Percentiles rank a stretch among this genome's conserved stretches.
These are phyloP conservation scores for Mycena sp. DNA, from an alignment of 1,284 basidiomycete genomes.

Conservation along the genomic window DNA sequence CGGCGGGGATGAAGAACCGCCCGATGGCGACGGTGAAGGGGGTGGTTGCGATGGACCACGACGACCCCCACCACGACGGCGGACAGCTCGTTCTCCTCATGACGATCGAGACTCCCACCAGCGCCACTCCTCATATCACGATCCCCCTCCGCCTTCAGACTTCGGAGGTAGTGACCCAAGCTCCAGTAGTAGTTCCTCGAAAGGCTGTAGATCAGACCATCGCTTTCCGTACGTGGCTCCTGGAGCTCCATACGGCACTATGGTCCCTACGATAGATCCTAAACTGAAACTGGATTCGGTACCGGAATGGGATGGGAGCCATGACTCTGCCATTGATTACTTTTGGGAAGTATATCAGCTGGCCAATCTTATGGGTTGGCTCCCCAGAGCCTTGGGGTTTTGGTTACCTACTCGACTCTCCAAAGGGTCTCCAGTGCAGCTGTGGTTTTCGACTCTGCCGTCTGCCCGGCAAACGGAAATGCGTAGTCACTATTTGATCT, in stretches of 20 bases:
- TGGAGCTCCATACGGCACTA: background rate
- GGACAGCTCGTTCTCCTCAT: too few species aligned
- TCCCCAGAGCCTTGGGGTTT: constrained; percentile 3
- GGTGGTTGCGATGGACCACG: too few species aligned
- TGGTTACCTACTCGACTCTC: background rate
- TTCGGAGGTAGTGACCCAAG: too few species aligned
- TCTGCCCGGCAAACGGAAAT: background rate
- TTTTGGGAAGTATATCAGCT: background rate
- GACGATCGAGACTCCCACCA: too few species aligned
- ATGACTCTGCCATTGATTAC: background rate
- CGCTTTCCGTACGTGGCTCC: constrained; percentile 7
- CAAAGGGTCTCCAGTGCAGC: background rate
- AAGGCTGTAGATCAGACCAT: background rate
- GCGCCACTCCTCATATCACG: too few species aligned
- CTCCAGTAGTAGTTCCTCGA: too few species aligned
- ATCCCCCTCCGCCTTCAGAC: too few species aligned
- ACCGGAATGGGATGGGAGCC: constrained; percentile 10
- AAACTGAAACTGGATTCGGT: background rate
- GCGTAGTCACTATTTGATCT: background rate
- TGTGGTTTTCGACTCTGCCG: background rate
- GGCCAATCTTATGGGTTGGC: background rate
- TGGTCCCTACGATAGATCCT: constrained; percentile 11
- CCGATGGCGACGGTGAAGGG: too few species aligned
- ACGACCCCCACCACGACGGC: too few species aligned
- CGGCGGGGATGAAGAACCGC: too few species aligned